A percentile compares a stretch with the other conserved stretches of the same genome.
These are phyloP conservation scores for Leucocoprinus birnbaumii DNA, from an alignment of 768 basidiomycete genomes.

Conservation along the genomic window DNA sequence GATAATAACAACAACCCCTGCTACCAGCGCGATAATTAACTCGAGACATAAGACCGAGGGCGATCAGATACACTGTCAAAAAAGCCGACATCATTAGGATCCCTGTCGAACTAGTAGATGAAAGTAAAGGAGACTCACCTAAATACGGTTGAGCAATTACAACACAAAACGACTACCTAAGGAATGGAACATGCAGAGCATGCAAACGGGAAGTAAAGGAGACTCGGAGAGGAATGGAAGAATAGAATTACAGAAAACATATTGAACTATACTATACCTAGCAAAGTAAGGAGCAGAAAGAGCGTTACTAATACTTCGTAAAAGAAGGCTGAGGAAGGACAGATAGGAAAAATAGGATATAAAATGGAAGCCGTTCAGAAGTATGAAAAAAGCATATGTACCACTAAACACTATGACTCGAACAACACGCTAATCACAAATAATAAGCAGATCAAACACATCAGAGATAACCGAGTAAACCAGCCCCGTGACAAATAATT, in stretches of 20 bases:
- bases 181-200: neutral
- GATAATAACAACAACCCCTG: neutral
- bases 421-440: no score
- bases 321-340: neutral
- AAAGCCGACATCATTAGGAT: neutral
- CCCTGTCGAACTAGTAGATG: neutral
- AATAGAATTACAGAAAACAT: conserved; percentile 2
- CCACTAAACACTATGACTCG: no score
- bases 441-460: no score
- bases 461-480: no score
- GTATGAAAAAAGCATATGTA: no score
- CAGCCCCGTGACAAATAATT: no score
- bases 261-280: conserved; percentile 5
- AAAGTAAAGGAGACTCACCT: neutral
- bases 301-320: conserved; percentile 1
- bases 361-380: no score
- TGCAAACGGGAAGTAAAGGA: no score
- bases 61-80: conserved; percentile 1
- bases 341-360: neutral
- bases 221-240: neutral
- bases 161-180: no score
- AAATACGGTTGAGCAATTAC: neutral
- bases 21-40: neutral
- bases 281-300: neutral
- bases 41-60: neutral